Evolutionary conservation across 1,284 basidiomycete genomes (phyloP).

Genomic region (Boletus sp.): DNA sequence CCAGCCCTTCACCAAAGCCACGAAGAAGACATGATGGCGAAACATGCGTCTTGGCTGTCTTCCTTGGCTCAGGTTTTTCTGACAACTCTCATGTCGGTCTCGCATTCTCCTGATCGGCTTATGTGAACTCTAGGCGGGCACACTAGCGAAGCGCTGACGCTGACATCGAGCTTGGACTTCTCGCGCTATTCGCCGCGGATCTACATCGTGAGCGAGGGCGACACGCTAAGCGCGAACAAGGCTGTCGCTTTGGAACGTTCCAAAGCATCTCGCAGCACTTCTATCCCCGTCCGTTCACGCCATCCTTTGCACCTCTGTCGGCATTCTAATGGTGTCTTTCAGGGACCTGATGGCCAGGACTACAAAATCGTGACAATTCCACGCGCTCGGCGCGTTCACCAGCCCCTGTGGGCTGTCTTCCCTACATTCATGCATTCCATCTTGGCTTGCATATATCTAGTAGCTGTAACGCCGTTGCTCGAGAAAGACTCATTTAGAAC

Average conservation of each 20-base stretch:
- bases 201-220: conserved; percentile 84
- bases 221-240: conserved; percentile 74
- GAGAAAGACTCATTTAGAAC: conserved; percentile 21
- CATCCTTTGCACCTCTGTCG: background rate
- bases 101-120: conserved; percentile 3
- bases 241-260: conserved; percentile 60
- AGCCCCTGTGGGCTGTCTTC: conserved; percentile 66
- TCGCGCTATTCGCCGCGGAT: conserved; percentile 71
- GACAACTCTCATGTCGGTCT: background rate
- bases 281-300: conserved; percentile 18
- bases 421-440: conserved; percentile 64
- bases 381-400: conserved; percentile 82
- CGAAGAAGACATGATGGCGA: conserved; percentile 18
- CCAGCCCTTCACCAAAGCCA: conserved; percentile 9
- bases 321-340: conserved; percentile 11
- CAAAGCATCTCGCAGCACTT: conserved; percentile 26
- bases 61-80: conserved; percentile 56
- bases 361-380: conserved; percentile 69
- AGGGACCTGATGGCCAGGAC: conserved; percentile 15
- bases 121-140: conserved; percentile 72
- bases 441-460: conserved; percentile 49
- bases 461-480: conserved; percentile 50
- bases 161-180: conserved; percentile 77
- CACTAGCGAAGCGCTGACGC: conserved; percentile 81
- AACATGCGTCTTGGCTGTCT: conserved; percentile 46